Base-by-base conservation (phyloP, 805 yeast species). In the Zygoascus bituminiphila region DNA sequence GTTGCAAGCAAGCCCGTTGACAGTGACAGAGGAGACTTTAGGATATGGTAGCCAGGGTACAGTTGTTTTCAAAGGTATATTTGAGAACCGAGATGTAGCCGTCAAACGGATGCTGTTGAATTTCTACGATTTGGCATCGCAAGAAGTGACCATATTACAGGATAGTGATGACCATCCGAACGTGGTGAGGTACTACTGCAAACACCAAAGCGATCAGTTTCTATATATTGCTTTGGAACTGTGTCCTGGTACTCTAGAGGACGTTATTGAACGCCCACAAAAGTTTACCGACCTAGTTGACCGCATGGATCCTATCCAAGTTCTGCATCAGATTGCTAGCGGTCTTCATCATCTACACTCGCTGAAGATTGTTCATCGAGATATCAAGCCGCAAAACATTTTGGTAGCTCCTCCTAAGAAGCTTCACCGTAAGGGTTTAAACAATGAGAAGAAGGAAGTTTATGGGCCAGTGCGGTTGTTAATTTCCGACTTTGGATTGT, bases 21-120 rank as follows among this genome's bases (percentile, higher is more conserved):
- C 50, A 5, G 76, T 91, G 2, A 78, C 94, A 0, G 84, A 84
- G 53, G 78, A 75, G 24, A 75, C 88, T n/a, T 67, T 93, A 45
- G 98, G 98, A 0, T 88, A 87, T 62, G 98, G 98, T 1, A 87
- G 96, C 0, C 96, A 89, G 57, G 98, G 98, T 23, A 93, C 98
- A 0, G 88, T 91, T 24, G 98, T 93, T 1, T 88, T 80, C 61
- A 79, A 82, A 61, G 98, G 98, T 0, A 76, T 78, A 4, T 93
- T 89, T 67, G 96, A 91, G 61, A 82, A 80, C 56, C 74, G 98
- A 49, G 96, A 95, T 1, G 98, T 93, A 5, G 98, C 98, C 0
- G 94, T 93, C 5, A 93, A 93, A 63, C 70, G 98, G 58, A 86
- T 93, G 95, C 70, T 93, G 46, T 73, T 89, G 33, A 96, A 89